Evolutionary conservation across 2,329 filamentous ascomycete genomes (phyloP).

Genomic region (Tolypocladium nubicola): DNA sequence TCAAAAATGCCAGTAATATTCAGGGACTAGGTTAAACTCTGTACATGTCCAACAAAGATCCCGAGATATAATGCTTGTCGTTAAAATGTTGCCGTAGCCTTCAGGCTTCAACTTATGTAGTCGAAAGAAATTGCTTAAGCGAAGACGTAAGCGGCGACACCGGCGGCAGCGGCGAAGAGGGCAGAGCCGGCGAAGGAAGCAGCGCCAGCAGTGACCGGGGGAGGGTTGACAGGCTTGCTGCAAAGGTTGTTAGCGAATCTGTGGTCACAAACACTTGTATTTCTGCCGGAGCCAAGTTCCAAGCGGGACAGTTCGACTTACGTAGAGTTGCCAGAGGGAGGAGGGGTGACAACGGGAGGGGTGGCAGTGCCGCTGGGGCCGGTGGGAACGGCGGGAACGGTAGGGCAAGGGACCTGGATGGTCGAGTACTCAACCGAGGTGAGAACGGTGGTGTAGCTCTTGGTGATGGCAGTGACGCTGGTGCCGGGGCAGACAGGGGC

Average conservation of each 20-base stretch:
- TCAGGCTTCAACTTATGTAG: conserved; percentile 27
- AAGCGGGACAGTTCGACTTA: conserved; percentile 4
- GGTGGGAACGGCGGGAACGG: conserved; percentile 8
- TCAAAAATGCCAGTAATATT: conserved; percentile 20
- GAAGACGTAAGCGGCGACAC: conserved; percentile 42
- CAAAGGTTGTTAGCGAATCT: neutral
- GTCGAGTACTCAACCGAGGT: conserved; percentile 44
- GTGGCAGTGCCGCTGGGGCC: conserved; percentile 14
- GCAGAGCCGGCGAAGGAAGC: conserved; percentile 42
- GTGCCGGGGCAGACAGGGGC: conserved; percentile 18
- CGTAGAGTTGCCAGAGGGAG: conserved; percentile 21
- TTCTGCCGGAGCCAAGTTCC: too few species aligned
- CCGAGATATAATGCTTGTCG: conserved; percentile 18
- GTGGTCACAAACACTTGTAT: too few species aligned
- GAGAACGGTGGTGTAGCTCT: conserved; percentile 44
- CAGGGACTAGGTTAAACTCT: conserved; percentile 25
- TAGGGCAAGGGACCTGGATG: conserved; percentile 32
- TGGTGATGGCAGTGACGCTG: conserved; percentile 42
- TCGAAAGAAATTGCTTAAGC: conserved; percentile 34
- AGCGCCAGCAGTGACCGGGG: conserved; percentile 39
- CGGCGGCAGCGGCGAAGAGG: conserved; percentile 43
- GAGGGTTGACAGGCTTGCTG: conserved; percentile 18
- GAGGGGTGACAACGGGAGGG: conserved; percentile 31
- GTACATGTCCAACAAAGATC: conserved; percentile 24
- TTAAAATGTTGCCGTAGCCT: conserved; percentile 26